Base-by-base conservation (phyloP, 2,329 filamentous ascomycete species). In the Arachnomyces sp. region DNA sequence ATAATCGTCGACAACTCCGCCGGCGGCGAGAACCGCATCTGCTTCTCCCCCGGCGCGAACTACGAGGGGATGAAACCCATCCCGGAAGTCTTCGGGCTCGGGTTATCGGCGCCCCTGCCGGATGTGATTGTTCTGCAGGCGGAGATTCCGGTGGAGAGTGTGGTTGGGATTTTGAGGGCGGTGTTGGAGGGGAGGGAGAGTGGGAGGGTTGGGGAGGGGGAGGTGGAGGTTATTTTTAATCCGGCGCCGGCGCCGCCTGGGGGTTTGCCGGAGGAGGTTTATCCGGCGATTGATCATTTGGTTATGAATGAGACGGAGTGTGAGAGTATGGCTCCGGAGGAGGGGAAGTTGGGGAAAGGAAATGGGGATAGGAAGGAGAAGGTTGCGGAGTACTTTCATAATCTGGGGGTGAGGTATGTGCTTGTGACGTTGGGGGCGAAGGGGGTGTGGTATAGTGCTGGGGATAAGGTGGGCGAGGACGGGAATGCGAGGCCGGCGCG, bases 301-400 rank as follows among this genome's bases (percentile, higher is more conserved):
- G 77, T 95, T 37, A 77, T 95, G 53, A 95, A 96, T 56, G 89
- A 95, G 68, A 92, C 83, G 1, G 89, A 95, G 67, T 86, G 88
- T 2, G 75, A 80, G 7, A 75, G 89, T 36, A 73, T 94, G 40
- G 80, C 77, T 0, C 78, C 75, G 2, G 68, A 68, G 40, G 52
- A 60, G 13, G 43, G 54, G 5, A 46, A 46, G 3, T 43, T 48
- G 11, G 53, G 54, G 12, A 57, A 60, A 3, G 54, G 55, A 1
- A 53, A 64, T 3, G 51, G 58, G 9, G 62, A 56, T 1, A 62
- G 59, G 0, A 70, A 72, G 16, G 67, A 79, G 38, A 72, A 75
- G 29, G 71, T 83, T 2, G 75, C 73, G 1, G 53, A 61, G 15
- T 67, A 72, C 36, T 92, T 95, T 61, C 65, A 89, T 31, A 56